Evolutionary conservation across 176 grass and related monocot species (phyloP), one percentile per base, ranked within the genome.

Genomic region (Dactylis glomerata): DNA sequence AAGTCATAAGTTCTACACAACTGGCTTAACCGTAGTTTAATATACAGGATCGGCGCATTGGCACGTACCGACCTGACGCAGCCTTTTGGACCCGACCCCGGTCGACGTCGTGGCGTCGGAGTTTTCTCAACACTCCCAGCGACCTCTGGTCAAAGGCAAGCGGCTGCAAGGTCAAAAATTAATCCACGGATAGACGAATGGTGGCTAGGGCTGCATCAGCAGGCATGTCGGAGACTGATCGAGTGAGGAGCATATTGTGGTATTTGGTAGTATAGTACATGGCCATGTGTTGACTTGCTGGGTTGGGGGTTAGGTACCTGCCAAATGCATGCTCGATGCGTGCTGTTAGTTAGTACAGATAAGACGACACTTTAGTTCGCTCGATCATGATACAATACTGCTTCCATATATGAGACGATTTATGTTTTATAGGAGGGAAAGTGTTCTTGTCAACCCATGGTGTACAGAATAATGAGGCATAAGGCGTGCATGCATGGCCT

Each of bases 1-100:
- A 5, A 65, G 54, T 38, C 64, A 45, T 36, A 2, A 58, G 38
- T 68, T n/a, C 3, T 71, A 44, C 42, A 55, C 75, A 49, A 30
- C 88, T 80, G 30, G 77, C 77, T 74, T n/a, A 81, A 83, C 45
- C 37, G 19, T 78, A 81, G 77, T 88, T 95, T 45, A 63, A 78
- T 78, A 13, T 5, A 10, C 70, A 12, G 11, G 64, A 27, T 41
- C 40, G 40, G 40, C 40, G 74, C 72, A 54, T 54, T n/a, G 83
- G 22, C 58, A 41, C 58, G 27, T 86, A 84, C 80, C 47, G 37
- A 78, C 73, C 69, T 82, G 80, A 75, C 74, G 79, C 55, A 70
- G 57, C 58, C 33, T 79, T 82, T 80, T 81, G 33, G 76, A 90
- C 81, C 75, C 52, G 67, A 80, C 75, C 58, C 15, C 15, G 74